phyloP scores from a whole-genome alignment of 495 filamentous ascomycete genomes.

The Tuber umbilicatum region DNA sequence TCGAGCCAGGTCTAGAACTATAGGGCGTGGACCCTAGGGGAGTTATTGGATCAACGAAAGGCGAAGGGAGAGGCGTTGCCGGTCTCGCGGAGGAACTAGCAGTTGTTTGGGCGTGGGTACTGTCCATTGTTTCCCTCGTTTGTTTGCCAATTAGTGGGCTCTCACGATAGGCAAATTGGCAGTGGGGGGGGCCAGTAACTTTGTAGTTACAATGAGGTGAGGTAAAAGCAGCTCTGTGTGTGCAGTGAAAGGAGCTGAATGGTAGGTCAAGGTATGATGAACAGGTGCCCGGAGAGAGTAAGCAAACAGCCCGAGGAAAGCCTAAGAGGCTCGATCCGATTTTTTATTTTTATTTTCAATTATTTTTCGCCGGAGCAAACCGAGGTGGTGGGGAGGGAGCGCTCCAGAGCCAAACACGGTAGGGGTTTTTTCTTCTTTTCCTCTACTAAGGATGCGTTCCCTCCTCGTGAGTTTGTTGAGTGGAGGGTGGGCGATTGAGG shows the following conservation, averaged over 20 bases:
- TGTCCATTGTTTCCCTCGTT: slow-evolving; percentile 17
- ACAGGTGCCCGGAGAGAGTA: background rate
- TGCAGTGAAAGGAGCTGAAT: background rate
- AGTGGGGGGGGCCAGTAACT: background rate
- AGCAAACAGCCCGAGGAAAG: background rate
- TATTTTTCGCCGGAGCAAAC: background rate
- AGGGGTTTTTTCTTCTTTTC: background rate
- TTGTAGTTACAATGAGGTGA: background rate
- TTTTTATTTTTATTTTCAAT: background rate
- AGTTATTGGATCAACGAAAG: slow-evolving; percentile 24
- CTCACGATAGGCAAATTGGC: background rate
- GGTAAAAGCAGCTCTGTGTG: background rate
- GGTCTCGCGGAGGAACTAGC: slow-evolving; percentile 10
- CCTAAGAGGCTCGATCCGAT: background rate
- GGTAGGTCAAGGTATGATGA: background rate
- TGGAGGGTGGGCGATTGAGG: background rate
- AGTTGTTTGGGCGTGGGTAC: slow-evolving; percentile 9
- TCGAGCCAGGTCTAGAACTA: slow-evolving; percentile 24
- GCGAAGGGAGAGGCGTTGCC: slow-evolving; percentile 5
- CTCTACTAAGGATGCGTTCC: background rate
- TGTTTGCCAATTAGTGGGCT: background rate
- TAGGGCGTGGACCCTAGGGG: slow-evolving; percentile 19
- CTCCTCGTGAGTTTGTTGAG: background rate
- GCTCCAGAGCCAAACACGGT: background rate
- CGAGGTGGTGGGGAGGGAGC: background rate